Evolutionary conservation across 2,329 filamentous ascomycete species (phyloP).

Genomic region (Pseudodiploospora longispora): DNA sequence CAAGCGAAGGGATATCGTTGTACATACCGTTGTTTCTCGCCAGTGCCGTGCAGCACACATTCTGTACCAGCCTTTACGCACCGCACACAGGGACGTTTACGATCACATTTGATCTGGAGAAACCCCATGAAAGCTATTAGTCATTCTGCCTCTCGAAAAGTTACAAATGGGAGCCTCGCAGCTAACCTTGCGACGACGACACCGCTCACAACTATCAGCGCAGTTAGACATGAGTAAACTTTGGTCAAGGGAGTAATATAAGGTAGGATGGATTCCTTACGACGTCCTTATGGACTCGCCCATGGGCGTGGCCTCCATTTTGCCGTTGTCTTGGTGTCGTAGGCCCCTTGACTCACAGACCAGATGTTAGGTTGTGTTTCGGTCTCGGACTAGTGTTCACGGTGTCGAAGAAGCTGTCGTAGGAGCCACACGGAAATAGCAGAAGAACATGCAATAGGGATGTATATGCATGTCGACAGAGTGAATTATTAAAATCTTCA

Average conservation of each 20-base stretch:
- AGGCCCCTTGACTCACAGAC: no score
- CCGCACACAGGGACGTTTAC: constrained; percentile 40
- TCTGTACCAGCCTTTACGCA: constrained; percentile 35
- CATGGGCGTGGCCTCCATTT: constrained; percentile 26
- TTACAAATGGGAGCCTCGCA: background rate
- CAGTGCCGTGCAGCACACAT: constrained; percentile 31
- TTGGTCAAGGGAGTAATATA: background rate
- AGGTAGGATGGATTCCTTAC: constrained; percentile 17
- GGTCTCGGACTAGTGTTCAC: no score
- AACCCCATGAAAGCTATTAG: constrained; percentile 16
- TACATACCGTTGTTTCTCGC: constrained; percentile 34
- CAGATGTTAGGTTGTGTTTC: no score
- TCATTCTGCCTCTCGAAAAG: background rate
- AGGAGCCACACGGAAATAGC: no score
- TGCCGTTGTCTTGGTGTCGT: background rate
- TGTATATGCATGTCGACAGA: no score
- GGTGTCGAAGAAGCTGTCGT: no score
- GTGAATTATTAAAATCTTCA: no score
- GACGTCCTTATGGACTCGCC: constrained; percentile 29
- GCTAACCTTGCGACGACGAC: constrained; percentile 33
- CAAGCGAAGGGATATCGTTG: background rate
- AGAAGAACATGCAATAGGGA: no score
- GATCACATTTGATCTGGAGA: constrained; percentile 43
- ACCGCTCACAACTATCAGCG: constrained; percentile 31
- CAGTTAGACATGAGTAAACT: background rate